These are phyloP conservation scores for Lecanicillium sp. DNA, from an alignment of 2,329 filamentous ascomycete species.

Conservation along the genomic window DNA sequence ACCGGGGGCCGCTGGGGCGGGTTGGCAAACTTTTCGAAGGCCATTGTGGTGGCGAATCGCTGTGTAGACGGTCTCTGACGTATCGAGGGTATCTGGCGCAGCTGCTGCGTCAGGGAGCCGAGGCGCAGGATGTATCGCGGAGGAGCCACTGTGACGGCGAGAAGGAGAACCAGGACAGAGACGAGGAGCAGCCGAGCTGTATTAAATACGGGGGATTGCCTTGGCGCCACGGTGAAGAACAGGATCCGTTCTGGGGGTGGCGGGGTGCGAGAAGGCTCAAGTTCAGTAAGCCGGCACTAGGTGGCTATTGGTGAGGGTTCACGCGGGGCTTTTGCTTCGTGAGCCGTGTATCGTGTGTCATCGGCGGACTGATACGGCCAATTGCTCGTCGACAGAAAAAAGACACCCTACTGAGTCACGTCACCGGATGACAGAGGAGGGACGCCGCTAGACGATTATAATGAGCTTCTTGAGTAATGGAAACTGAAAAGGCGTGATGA, in stretches of 20 bases:
- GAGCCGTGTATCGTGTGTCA: too few species aligned
- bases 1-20: constrained; percentile 73
- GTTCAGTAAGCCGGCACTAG: too few species aligned
- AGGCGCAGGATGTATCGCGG: constrained; percentile 54
- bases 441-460: neutral
- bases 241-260: too few species aligned
- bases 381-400: too few species aligned
- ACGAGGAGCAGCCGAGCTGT: constrained; percentile 35
- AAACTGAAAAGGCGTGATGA: constrained; percentile 4
- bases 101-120: constrained; percentile 49
- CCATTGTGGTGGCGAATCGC: constrained; percentile 52
- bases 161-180: constrained; percentile 50
- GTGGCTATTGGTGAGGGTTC: too few species aligned
- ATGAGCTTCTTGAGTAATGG: constrained; percentile 7
- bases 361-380: too few species aligned
- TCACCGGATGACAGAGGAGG: neutral
- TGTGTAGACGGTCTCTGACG: constrained; percentile 24
- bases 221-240: constrained; percentile 10
- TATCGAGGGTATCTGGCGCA: constrained; percentile 35
- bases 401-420: neutral
- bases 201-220: constrained; percentile 19
- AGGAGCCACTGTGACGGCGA: constrained; percentile 62
- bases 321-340: too few species aligned
- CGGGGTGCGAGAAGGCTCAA: too few species aligned
- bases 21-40: constrained; percentile 59